phyloP scores from a whole-genome alignment of 2,329 filamentous ascomycete species.

The Colletotrichum eleusines region DNA sequence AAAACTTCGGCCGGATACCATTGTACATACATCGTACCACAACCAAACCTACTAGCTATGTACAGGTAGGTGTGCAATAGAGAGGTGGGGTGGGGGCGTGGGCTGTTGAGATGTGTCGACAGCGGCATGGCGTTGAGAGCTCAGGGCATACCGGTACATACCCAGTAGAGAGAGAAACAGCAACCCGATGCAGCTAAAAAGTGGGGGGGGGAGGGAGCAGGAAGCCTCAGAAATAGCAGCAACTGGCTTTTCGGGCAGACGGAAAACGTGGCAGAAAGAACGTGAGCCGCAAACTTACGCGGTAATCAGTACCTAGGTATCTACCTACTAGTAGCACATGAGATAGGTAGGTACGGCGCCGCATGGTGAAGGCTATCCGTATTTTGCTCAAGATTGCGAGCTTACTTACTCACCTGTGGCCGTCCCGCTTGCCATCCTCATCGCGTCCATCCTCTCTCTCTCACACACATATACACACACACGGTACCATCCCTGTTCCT shows the following conservation, averaged over 20 bases:
- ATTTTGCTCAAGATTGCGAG: neutral
- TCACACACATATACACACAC: too few species aligned
- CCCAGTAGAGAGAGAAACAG: too few species aligned
- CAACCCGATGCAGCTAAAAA: slow-evolving; percentile 5
- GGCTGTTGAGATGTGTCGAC: neutral
- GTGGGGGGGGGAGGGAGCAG: neutral
- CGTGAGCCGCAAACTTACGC: slow-evolving; percentile 6
- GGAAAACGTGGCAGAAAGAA: slow-evolving; percentile 21
- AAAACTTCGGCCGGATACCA: too few species aligned
- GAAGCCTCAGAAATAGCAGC: slow-evolving; percentile 24
- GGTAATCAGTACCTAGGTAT: neutral
- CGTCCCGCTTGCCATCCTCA: neutral
- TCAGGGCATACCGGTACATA: too few species aligned
- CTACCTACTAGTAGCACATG: too few species aligned
- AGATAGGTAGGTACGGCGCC: neutral
- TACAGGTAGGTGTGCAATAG: too few species aligned
- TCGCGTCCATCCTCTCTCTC: neutral
- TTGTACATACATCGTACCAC: too few species aligned
- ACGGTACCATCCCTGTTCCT: slow-evolving; percentile 5
- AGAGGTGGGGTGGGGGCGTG: neutral
- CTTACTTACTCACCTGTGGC: neutral
- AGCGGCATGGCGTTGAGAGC: neutral
- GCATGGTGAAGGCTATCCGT: neutral
- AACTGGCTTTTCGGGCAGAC: neutral
- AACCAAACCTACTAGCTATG: neutral